A percentile compares a stretch with the other conserved stretches of the same genome.
phyloP scores from a whole-genome alignment of 345 rosid genomes.

The Viola odorata region DNA sequence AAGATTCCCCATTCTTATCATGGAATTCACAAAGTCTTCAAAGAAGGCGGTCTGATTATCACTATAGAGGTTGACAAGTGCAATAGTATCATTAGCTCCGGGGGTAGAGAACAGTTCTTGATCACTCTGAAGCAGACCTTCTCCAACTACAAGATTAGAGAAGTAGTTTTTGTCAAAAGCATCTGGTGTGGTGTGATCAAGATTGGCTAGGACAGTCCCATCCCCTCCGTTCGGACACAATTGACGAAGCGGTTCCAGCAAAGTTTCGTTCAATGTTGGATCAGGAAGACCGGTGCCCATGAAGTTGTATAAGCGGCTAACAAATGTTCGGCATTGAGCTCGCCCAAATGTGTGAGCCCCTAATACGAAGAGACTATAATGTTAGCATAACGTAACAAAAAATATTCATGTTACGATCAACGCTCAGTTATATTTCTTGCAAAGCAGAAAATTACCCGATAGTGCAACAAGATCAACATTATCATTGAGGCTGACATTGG shows the following conservation, averaged over 20 bases:
- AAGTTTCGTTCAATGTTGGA: conserved; percentile 42
- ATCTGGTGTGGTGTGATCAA: conserved; percentile 50
- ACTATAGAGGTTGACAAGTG: conserved; percentile 35
- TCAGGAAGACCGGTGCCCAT: conserved; percentile 37
- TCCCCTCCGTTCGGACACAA: conserved; percentile 52
- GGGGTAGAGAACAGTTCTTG: conserved; percentile 49
- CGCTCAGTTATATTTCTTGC: no score
- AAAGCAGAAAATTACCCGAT: conserved; percentile 10
- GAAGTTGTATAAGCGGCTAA: conserved; percentile 43
- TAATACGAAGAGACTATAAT: background rate
- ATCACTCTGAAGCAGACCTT: conserved; percentile 56
- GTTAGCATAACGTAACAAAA: background rate
- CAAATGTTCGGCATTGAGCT: conserved; percentile 32
- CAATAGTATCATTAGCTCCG: conserved; percentile 36
- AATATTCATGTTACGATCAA: background rate
- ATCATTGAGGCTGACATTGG: conserved; percentile 20
- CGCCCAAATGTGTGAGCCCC: conserved; percentile 75
- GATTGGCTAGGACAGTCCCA: conserved; percentile 24
- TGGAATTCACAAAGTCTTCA: conserved; percentile 43
- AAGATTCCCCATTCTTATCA: conserved; percentile 64
- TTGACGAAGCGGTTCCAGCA: conserved; percentile 28
- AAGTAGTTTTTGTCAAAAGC: conserved; percentile 46
- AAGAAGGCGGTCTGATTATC: conserved; percentile 48
- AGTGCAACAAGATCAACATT: conserved; percentile 22
- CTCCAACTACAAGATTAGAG: conserved; percentile 32